Evolutionary conservation across 2,329 filamentous ascomycete genomes (phyloP), one percentile per base, ranked within the genome.

Genomic region (Allantophomopsis lycopodina): DNA sequence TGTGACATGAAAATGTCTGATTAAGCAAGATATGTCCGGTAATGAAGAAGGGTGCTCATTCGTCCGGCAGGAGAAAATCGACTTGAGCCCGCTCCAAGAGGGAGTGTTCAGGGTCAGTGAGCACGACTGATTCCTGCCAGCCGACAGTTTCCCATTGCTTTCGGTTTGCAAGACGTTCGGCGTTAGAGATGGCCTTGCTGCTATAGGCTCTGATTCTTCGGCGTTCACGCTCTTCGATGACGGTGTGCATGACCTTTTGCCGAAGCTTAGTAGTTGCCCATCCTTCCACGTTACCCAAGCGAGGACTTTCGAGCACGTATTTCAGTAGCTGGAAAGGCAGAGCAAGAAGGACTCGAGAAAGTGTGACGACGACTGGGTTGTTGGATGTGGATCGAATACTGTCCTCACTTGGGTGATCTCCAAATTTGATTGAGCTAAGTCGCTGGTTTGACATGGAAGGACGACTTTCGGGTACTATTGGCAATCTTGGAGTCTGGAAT

Each of bases 301-400:
- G 65, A 11, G 63, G 65, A 38, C 75, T 74, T 48, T 82, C 78
- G 28, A 87, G 63, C 2, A 84, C 59, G 43, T 68, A 66, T 56
- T 81, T 78, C 17, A 88, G 63, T 20, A 79, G 62, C 12, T 69
- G 62, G 47, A 82, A 83, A 0, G 83, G 83, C 5, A 87, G 60
- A 32, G 83, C 83, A 39, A 85, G 60, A 2, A 88, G 62, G 16
- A 84, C 62, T 20, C 71, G 76, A 0, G 83, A 86, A 5, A 87
- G 60, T 0, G 69, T 57, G 21, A 65, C 46, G 14, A 53, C 50
- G 36, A 55, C 52, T 15, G 55, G 50, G 28, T 56, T 53, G 16
- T 52, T 50, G 12, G 49, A 48, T 10, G 48, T 43, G 8, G 45
- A 38, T 42, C 45, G 61, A 37, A 49, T 48, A 21, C 53, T 49